Evolutionary conservation across 768 basidiomycete species (phyloP).

Genomic region (Leucocoprinus birnbaumii): DNA sequence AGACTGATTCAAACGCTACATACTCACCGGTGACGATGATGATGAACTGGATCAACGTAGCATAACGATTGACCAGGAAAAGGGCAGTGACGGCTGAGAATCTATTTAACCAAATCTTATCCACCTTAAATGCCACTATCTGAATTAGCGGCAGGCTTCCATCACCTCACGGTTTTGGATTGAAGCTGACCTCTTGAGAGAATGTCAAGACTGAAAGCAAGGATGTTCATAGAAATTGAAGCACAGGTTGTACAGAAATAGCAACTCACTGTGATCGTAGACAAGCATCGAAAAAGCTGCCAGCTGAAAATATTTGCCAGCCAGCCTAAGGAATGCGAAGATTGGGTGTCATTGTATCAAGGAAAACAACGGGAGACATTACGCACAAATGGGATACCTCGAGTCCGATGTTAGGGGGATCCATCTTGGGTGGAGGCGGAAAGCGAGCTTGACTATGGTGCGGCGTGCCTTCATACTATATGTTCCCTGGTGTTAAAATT

Average conservation of each 20-base stretch:
- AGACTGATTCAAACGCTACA: no score
- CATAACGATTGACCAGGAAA: conserved; percentile 28
- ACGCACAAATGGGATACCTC: conserved; percentile 2
- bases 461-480: not conserved
- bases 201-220: conserved; percentile 9
- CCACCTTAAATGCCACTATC: conserved; percentile 10
- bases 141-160: not conserved
- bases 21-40: conserved; percentile 21
- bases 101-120: conserved; percentile 25
- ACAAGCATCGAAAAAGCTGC: conserved; percentile 19
- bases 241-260: not conserved
- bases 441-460: no score
- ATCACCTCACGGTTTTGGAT: no score
- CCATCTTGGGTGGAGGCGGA: not conserved
- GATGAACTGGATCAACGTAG: conserved; percentile 24
- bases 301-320: conserved; percentile 20
- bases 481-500: not conserved
- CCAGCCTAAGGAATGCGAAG: not conserved
- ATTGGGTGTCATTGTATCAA: not conserved
- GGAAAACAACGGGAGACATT: no score
- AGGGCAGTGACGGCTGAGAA: conserved; percentile 21
- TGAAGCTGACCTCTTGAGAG: conserved; percentile 8
- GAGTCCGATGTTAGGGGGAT: not conserved
- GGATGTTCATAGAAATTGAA: not conserved
- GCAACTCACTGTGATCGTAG: conserved; percentile 19